A percentile compares a stretch with the other conserved stretches of the same genome.
These are phyloP conservation scores for Rhododendron williamsianum DNA, from an alignment of 148 eudicot species.

Conservation along the genomic window DNA sequence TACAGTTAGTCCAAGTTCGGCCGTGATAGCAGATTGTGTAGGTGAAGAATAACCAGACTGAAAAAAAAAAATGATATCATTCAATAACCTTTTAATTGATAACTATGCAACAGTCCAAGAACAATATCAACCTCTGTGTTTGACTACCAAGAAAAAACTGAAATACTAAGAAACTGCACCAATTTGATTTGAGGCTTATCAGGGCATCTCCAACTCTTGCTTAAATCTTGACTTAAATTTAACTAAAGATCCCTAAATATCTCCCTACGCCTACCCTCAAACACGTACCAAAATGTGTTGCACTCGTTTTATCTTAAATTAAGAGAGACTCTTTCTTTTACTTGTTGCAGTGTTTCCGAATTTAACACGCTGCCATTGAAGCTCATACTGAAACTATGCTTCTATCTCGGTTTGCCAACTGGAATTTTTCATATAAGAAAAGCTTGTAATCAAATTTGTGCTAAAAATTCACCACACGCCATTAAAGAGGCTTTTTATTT, in stretches of 20 bases:
- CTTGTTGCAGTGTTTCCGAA: not conserved
- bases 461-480: not conserved
- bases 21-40: slow-evolving; percentile 68
- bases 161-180: not conserved
- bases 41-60: slow-evolving; percentile 89
- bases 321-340: not conserved
- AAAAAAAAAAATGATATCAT: slow-evolving; percentile 8
- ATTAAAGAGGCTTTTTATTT: not conserved
- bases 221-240: not conserved
- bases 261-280: not conserved
- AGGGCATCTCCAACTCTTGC: not conserved
- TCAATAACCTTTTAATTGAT: not conserved
- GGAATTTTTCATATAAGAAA: not conserved
- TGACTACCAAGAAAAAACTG: not conserved
- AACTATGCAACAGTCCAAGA: not conserved
- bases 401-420: not conserved
- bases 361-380: not conserved
- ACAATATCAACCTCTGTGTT: not conserved
- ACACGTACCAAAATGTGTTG: not conserved
- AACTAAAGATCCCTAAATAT: not conserved
- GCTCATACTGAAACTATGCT: not conserved
- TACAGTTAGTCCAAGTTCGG: slow-evolving; percentile 64
- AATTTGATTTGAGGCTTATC: not conserved
- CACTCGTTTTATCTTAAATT: not conserved
- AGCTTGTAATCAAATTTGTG: not conserved